These are phyloP conservation scores for Calonectria hongkongensis DNA, from an alignment of 2,329 filamentous ascomycete species.

Conservation along the genomic window DNA sequence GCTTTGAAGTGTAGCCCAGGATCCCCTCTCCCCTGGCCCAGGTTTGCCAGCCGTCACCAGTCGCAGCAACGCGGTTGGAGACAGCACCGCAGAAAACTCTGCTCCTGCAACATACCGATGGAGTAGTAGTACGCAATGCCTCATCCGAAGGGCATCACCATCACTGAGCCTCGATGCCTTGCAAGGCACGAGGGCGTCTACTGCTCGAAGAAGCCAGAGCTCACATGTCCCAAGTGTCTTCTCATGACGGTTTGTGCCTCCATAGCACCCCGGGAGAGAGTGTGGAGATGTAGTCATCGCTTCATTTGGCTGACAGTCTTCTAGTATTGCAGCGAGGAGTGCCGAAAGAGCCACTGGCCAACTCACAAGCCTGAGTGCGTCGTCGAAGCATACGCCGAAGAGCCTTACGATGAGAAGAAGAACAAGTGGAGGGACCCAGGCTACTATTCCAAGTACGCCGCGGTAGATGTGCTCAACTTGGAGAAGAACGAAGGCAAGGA, in stretches of 20 bases:
- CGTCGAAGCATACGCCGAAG: neutral
- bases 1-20: neutral
- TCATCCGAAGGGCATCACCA: neutral
- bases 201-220: conserved; percentile 33
- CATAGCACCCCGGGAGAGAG: neutral
- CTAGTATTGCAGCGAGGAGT: conserved; percentile 52
- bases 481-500: conserved; percentile 52
- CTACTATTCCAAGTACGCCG: conserved; percentile 48
- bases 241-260: conserved; percentile 46
- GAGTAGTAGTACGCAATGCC: neutral
- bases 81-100: neutral
- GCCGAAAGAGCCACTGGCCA: conserved; percentile 39
- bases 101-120: neutral
- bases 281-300: too few relatives aligned
- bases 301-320: conserved; percentile 29
- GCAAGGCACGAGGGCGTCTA: conserved; percentile 1
- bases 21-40: neutral
- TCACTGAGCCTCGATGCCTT: conserved; percentile 39
- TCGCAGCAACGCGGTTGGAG: neutral
- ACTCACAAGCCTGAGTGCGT: conserved; percentile 39
- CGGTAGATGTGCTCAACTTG: conserved; percentile 54
- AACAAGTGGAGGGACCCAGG: neutral
- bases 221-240: conserved; percentile 46
- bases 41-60: conserved; percentile 12
- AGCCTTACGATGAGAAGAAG: neutral